Evolutionary conservation across 2,329 filamentous ascomycete species (phyloP), one percentile per base, ranked within the genome.

Genomic region (Cytospora schulzeri): DNA sequence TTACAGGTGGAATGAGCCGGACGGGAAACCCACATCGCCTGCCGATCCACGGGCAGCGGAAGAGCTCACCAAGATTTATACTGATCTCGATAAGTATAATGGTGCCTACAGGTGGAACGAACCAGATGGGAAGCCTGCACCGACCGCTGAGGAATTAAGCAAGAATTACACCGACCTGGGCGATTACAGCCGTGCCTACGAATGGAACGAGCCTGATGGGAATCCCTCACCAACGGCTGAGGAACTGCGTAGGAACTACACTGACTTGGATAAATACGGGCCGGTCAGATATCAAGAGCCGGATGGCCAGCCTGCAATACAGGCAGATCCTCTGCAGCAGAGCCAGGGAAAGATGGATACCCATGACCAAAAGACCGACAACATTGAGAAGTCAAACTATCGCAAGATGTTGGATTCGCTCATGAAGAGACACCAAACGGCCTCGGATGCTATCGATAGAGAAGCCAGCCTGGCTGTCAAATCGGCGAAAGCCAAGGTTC

Each of bases 11-110:
- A 69, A 70, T 2, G 70, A 75, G 60, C 70, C 69, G 2, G 62
- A 69, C 31, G 69, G 69, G 8, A 56, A 65, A 55, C 38, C 56
- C 15, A n/a, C 38, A 9, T 29, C 62, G n/a, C 14, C 28, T n/a
- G 33, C 26, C 22, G 51, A 61, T 12, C 38, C 45, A 55, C 51
- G 35, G 48, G 28, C 28, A 14, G 59, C 11, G 22, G 38, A 57
- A 48, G 59, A 48, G 48, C 56, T 17, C 65, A 69, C 52, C 54
- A 70, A 70, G 60, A 54, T 70, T 4, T 78, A 80, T 55, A 70
- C 53, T 24, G 80, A 82, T 66, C 69, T 82, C 54, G 70, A 73
- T 60, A 72, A 76, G 62, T 83, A 83, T 68, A 68, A 51, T 1
- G 68, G 71, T 5, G 59, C 69, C 6, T 57, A 63, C 26, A 48